Percentiles rank a stretch among this genome's conserved stretches.
Evolutionary conservation across 768 basidiomycete species (phyloP).

Genomic region (Gautieria morchelliformis): DNA sequence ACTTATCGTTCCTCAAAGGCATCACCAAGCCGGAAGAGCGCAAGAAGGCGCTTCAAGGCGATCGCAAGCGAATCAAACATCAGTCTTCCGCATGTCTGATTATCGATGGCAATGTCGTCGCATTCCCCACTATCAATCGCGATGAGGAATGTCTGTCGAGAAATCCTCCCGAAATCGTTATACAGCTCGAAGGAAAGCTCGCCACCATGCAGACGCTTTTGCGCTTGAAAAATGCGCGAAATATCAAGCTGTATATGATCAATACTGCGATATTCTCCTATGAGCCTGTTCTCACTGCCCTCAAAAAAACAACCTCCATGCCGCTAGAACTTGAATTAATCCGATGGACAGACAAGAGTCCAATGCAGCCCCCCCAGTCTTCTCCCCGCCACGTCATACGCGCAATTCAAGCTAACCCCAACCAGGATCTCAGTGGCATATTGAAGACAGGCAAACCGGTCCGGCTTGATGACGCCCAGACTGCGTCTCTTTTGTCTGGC

Average conservation of each 20-base stretch:
- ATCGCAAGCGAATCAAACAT: constrained; percentile 37
- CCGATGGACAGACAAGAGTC: constrained; percentile 26
- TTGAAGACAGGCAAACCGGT: constrained; percentile 30
- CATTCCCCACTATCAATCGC: constrained; percentile 43
- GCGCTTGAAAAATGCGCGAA: constrained; percentile 25
- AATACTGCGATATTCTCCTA: constrained; percentile 55
- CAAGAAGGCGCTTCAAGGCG: constrained; percentile 28
- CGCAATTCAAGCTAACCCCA: constrained; percentile 22
- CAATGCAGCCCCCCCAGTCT: constrained; percentile 26
- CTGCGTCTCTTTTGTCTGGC: constrained; percentile 35
- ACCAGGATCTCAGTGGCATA: constrained; percentile 26
- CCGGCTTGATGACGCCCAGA: constrained; percentile 42
- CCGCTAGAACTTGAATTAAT: no score
- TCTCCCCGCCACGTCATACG: constrained; percentile 18
- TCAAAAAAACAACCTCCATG: no score
- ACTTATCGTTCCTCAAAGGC: no score
- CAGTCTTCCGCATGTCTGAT: constrained; percentile 47
- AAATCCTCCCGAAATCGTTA: constrained; percentile 25
- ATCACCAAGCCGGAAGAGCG: constrained; percentile 24
- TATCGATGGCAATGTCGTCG: constrained; percentile 36
- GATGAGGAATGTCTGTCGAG: constrained; percentile 42
- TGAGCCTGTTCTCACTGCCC: constrained; percentile 48
- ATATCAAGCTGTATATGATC: constrained; percentile 41
- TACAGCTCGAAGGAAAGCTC: constrained; percentile 42
- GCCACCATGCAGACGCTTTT: constrained; percentile 29